Evolutionary conservation across 805 yeast species (phyloP).

Genomic region (Tetrapisispora phaffii): DNA sequence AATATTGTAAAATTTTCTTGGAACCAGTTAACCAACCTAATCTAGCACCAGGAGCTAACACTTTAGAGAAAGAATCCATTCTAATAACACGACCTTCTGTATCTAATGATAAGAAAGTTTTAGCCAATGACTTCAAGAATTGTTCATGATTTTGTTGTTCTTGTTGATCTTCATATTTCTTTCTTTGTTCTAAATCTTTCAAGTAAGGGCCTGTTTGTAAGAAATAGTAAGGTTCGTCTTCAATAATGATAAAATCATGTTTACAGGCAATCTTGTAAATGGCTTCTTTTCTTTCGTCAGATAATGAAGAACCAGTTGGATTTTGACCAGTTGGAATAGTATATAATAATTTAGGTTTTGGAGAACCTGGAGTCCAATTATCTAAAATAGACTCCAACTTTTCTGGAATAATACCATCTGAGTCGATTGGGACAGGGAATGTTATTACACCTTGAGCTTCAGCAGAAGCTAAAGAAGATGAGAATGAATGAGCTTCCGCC

Average conservation of each 20-base stretch:
- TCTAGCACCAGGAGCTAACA: conserved; percentile 84
- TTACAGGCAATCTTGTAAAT: conserved; percentile 72
- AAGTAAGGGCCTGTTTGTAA: conserved; percentile 82
- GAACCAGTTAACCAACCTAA: conserved; percentile 85
- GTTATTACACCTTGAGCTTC: conserved; percentile 58
- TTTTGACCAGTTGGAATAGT: conserved; percentile 94
- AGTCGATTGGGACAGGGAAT: conserved; percentile 71
- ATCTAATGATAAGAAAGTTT: conserved; percentile 68
- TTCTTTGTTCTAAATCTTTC: conserved; percentile 32
- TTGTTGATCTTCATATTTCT: conserved; percentile 5
- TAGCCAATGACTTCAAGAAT: conserved; percentile 57
- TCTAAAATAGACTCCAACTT: conserved; percentile 50
- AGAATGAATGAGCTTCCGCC: conserved; percentile 73
- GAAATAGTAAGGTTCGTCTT: conserved; percentile 97
- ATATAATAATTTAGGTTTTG: conserved; percentile 79
- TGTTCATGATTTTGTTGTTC: conserved; percentile 43
- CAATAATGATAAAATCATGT: conserved; percentile 78
- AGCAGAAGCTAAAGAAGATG: conserved; percentile 78
- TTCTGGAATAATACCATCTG: conserved; percentile 67
- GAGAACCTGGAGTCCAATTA: conserved; percentile 54
- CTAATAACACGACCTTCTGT: conserved; percentile 83
- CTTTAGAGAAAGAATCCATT: conserved; percentile 84
- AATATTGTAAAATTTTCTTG: conserved; percentile 50
- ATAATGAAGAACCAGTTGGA: conserved; percentile 88
- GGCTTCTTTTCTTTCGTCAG: conserved; percentile 62